Conservation (phyloP, 352 stramenopile species). For the Phytophthora brassicae region DNA sequence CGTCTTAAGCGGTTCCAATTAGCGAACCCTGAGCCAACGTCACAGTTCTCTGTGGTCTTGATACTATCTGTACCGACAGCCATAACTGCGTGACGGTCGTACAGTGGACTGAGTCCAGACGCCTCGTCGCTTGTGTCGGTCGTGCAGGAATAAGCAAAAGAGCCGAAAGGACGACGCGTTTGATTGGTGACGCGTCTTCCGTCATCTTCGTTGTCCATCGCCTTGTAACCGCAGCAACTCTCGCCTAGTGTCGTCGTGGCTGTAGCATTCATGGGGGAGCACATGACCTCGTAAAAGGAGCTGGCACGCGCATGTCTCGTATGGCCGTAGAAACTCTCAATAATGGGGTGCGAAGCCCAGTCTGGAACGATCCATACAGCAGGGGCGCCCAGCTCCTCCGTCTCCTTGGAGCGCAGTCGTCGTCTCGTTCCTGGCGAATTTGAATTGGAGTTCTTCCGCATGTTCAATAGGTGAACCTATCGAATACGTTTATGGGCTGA, state of each 20-base stretch:
- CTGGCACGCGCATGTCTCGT: conserved; percentile 45
- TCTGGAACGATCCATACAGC: conserved; percentile 72
- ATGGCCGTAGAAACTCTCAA: conserved; percentile 80
- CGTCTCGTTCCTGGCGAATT: no score
- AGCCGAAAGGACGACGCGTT: conserved; percentile 39
- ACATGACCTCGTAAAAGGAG: conserved; percentile 86
- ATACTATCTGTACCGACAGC: background rate
- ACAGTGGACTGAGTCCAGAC: conserved; percentile 16
- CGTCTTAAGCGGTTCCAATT: conserved; percentile 52
- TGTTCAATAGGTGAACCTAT: no score
- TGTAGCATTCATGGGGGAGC: conserved; percentile 60
- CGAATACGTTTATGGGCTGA: no score
- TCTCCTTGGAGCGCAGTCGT: conserved; percentile 16
- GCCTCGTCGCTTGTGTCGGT: conserved; percentile 70
- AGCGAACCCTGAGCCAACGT: conserved; percentile 33
- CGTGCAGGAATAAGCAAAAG: conserved; percentile 70
- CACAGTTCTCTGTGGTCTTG: background rate
- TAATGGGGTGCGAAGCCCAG: conserved; percentile 73
- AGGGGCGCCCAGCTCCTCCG: conserved; percentile 38
- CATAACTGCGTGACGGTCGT: conserved; percentile 22
- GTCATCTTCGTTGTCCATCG: conserved; percentile 12
- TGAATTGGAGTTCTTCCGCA: no score
- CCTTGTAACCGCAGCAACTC: conserved; percentile 56
- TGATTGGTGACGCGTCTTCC: conserved; percentile 3
- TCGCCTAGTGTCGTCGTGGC: conserved; percentile 63